Conservation (phyloP, 176 grass and related monocot genomes). For the Zea luxurians region DNA sequence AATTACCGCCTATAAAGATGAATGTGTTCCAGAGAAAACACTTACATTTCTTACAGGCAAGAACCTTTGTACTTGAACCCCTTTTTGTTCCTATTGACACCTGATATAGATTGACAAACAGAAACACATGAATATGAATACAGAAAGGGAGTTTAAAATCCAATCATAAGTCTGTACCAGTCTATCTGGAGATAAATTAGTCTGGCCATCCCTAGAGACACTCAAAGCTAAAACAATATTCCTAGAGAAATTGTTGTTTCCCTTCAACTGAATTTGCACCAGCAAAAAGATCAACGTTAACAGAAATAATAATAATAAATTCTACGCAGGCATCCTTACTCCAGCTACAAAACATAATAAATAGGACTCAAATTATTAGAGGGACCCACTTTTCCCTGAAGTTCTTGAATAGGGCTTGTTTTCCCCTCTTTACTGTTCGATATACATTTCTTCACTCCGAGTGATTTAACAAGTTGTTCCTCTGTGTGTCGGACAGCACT, state of each 20-base stretch:
- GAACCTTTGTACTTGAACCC: constrained; percentile 27
- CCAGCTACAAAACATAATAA: constrained; percentile 22
- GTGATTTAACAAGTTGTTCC: constrained; percentile 18
- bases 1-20: neutral
- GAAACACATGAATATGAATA: constrained; percentile 27
- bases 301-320: neutral
- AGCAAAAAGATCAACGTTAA: constrained; percentile 2
- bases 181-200: constrained; percentile 8
- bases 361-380: constrained; percentile 31
- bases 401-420: constrained; percentile 28
- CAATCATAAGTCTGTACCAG: neutral
- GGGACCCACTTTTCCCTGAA: constrained; percentile 6
- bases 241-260: neutral
- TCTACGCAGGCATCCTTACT: constrained; percentile 15
- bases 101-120: constrained; percentile 36
- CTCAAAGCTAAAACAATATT: constrained; percentile 45
- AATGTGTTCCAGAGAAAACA: constrained; percentile 3
- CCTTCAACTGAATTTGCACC: constrained; percentile 31
- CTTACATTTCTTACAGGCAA: constrained; percentile 49
- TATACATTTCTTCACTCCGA: constrained; percentile 17
- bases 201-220: neutral
- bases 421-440: constrained; percentile 3
- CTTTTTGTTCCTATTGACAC: constrained; percentile 20
- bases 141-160: constrained; percentile 10
- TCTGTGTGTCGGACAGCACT: constrained; percentile 20